phyloP scores from a whole-genome alignment of 2,329 filamentous ascomycete genomes.

The Emydomyces testavorans region DNA sequence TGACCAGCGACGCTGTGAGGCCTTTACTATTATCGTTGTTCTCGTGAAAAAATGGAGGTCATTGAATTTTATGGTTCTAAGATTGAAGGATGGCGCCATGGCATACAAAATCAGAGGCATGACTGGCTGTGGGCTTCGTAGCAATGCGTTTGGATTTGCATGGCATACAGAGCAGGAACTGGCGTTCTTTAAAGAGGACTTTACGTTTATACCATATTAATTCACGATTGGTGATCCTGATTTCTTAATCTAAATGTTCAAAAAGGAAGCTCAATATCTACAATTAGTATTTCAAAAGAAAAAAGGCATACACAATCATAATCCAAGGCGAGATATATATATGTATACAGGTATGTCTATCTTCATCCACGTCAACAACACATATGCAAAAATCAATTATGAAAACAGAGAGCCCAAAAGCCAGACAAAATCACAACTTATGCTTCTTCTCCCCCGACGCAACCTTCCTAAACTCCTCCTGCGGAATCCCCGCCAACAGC shows the following conservation, averaged over 20 bases:
- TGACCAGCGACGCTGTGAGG: not conserved
- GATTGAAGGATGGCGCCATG: not conserved
- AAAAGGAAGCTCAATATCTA: not conserved
- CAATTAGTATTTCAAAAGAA: not conserved
- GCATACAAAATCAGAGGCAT: too few species aligned
- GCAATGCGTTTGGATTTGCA: too few species aligned
- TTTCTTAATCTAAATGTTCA: too few species aligned
- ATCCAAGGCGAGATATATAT: not conserved
- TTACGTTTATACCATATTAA: too few species aligned
- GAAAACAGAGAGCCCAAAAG: not conserved
- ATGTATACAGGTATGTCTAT: not conserved
- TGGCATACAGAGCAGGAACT: too few species aligned
- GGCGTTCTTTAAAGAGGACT: too few species aligned
- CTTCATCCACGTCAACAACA: not conserved
- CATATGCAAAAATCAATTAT: not conserved
- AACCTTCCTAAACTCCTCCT: conserved; percentile 78
- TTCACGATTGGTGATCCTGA: too few species aligned
- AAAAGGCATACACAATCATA: not conserved
- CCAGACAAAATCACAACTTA: conserved; percentile 54
- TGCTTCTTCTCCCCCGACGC: conserved; percentile 85
- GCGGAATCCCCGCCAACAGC: conserved; percentile 68
- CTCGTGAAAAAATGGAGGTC: not conserved
- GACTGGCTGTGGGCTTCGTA: too few species aligned
- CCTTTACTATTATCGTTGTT: not conserved
- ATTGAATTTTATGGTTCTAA: not conserved